Evolutionary conservation across 2,329 filamentous ascomycete genomes (phyloP).

Genomic region (Fusarium drepaniforme): DNA sequence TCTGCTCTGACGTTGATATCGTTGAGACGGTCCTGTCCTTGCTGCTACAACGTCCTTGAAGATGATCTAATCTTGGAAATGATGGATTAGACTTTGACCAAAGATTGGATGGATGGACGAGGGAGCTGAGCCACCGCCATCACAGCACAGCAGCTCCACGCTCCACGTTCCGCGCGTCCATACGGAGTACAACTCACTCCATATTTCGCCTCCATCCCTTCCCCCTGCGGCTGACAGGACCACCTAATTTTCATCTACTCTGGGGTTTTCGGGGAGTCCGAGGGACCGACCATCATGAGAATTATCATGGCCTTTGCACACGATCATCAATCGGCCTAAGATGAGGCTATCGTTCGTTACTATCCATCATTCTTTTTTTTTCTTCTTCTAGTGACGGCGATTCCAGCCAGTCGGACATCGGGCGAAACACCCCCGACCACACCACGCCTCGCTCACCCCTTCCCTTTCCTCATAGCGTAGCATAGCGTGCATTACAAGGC

Average conservation of each 20-base stretch:
- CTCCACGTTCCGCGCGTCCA: constrained; percentile 24
- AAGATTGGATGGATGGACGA: not conserved
- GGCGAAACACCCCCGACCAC: constrained; percentile 22
- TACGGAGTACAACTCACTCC: constrained; percentile 13
- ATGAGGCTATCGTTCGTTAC: not conserved
- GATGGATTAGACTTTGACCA: not conserved
- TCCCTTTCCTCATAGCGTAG: constrained; percentile 8
- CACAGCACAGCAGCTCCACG: not conserved
- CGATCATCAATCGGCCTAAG: not conserved
- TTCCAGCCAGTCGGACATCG: constrained; percentile 24
- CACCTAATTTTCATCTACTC: constrained; percentile 5
- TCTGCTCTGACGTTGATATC: not conserved
- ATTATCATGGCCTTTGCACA: constrained; percentile 5
- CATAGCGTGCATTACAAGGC: constrained; percentile 21
- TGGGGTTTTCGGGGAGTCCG: constrained; percentile 9
- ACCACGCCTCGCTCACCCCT: constrained; percentile 24
- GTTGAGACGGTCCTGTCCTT: not conserved
- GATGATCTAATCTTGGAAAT: constrained; percentile 2
- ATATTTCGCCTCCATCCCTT: constrained; percentile 18
- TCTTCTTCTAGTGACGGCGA: not conserved
- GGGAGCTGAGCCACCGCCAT: not conserved
- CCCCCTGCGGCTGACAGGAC: not conserved
- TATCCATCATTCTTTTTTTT: not conserved
- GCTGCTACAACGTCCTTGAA: not conserved
- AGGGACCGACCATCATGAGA: not conserved